These are phyloP conservation scores for Coniochaeta sp. DNA, from an alignment of 2,329 filamentous ascomycete species.

Conservation along the genomic window DNA sequence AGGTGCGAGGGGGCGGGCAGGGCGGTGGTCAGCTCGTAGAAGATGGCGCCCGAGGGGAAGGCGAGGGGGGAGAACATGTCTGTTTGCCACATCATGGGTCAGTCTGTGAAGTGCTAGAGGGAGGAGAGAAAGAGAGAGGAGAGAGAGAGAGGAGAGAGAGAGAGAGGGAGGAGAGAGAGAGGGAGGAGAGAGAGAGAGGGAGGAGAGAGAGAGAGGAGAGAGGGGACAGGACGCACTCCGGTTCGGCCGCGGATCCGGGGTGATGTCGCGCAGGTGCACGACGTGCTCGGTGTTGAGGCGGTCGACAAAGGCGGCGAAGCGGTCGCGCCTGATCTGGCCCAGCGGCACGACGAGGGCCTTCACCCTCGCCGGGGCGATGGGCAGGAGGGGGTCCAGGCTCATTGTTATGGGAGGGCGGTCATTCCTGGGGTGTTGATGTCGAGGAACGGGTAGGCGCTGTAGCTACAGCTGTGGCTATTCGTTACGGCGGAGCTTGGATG, in stretches of 20 bases:
- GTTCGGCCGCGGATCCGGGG: slow-evolving; percentile 74
- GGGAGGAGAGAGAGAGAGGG: not conserved
- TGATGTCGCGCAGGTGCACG: slow-evolving; percentile 79
- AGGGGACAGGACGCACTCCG: slow-evolving; percentile 56
- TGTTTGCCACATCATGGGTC: too few species aligned
- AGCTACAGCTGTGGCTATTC: too few species aligned
- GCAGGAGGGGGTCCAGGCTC: slow-evolving; percentile 83
- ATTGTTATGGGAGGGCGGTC: slow-evolving; percentile 36
- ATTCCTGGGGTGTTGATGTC: slow-evolving; percentile 11
- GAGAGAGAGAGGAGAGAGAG: too few species aligned
- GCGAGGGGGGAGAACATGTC: slow-evolving; percentile 91
- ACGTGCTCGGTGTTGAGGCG: slow-evolving; percentile 73
- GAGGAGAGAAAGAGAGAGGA: too few species aligned
- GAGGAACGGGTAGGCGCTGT: too few species aligned
- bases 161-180: not conserved
- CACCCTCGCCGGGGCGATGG: slow-evolving; percentile 85
- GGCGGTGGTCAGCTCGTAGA: slow-evolving; percentile 82
- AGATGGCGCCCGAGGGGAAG: slow-evolving; percentile 76
- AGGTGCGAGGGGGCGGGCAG: slow-evolving; percentile 73
- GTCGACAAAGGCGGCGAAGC: slow-evolving; percentile 72
- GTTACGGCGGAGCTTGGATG: not conserved
- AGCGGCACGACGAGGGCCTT: slow-evolving; percentile 81
- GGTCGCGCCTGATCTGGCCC: slow-evolving; percentile 74
- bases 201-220: not conserved
- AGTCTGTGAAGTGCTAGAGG: too few species aligned